These are phyloP conservation scores for Haplosporangium gracile DNA, from an alignment of 192 early-diverging fungal genomes.

Conservation along the genomic window DNA sequence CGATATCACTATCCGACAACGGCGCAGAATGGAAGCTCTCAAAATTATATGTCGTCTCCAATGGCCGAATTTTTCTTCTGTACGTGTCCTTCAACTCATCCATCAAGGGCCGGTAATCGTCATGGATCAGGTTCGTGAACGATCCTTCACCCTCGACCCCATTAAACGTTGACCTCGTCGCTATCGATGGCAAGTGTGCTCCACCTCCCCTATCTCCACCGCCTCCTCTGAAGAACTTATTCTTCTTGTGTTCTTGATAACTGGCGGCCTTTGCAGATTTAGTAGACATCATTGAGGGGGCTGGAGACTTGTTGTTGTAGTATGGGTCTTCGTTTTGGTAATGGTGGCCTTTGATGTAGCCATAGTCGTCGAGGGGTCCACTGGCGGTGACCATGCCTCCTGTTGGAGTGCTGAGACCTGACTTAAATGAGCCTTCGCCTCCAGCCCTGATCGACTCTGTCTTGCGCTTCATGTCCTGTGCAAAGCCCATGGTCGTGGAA, in stretches of 20 bases:
- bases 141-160: slow-evolving; percentile 40
- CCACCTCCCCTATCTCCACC: background rate
- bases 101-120: slow-evolving; percentile 71
- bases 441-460: slow-evolving; percentile 28
- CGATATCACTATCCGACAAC: slow-evolving; percentile 84
- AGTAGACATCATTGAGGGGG: slow-evolving; percentile 22
- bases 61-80: slow-evolving; percentile 76
- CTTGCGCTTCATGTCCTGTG: slow-evolving; percentile 43
- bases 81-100: slow-evolving; percentile 78
- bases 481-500: slow-evolving; percentile 31
- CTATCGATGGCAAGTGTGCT: background rate
- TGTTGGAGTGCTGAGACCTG: slow-evolving; percentile 16
- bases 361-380: slow-evolving; percentile 35
- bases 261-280: slow-evolving; percentile 13
- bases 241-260: slow-evolving; percentile 39
- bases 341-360: slow-evolving; percentile 16
- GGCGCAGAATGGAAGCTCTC: slow-evolving; percentile 87
- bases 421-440: slow-evolving; percentile 11
- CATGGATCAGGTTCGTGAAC: slow-evolving; percentile 52
- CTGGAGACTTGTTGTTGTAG: slow-evolving; percentile 17
- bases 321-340: background rate
- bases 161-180: background rate
- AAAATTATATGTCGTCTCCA: slow-evolving; percentile 82
- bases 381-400: slow-evolving; percentile 41
- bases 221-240: slow-evolving; percentile 27